A percentile compares a stretch with the other conserved stretches of the same genome.
Evolutionary conservation across 1,139 yeast genomes (phyloP).

Genomic region (Hansenula sp.): DNA sequence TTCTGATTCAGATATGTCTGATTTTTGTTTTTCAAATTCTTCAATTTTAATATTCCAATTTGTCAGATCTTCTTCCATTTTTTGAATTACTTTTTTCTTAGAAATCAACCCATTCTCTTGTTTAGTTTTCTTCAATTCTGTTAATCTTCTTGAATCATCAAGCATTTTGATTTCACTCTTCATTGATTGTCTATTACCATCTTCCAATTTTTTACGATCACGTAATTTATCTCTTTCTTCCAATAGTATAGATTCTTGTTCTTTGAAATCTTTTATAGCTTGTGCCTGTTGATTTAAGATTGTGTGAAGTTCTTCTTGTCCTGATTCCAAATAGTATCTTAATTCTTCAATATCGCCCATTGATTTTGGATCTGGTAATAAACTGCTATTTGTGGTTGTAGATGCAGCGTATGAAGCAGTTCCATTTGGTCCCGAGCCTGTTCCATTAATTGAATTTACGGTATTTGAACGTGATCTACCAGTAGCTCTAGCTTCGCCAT

Average conservation of each 20-base stretch:
- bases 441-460: slow-evolving; percentile 11
- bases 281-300: slow-evolving; percentile 35
- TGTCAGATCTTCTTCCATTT: slow-evolving; percentile 26
- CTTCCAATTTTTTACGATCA: slow-evolving; percentile 43
- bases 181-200: slow-evolving; percentile 40
- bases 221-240: slow-evolving; percentile 38
- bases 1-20: slow-evolving; percentile 22
- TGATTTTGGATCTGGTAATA: slow-evolving; percentile 19
- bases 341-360: slow-evolving; percentile 42
- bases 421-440: not conserved
- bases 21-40: slow-evolving; percentile 19
- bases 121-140: slow-evolving; percentile 27
- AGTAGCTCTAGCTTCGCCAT: slow-evolving; percentile 6
- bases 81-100: slow-evolving; percentile 25
- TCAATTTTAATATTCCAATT: slow-evolving; percentile 26
- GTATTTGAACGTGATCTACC: slow-evolving; percentile 32
- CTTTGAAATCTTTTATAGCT: slow-evolving; percentile 36
- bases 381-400: slow-evolving; percentile 5
- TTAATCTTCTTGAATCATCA: slow-evolving; percentile 35
- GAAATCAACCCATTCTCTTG: slow-evolving; percentile 24
- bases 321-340: slow-evolving; percentile 42
- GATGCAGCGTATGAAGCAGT: slow-evolving; percentile 8
- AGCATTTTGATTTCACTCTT: slow-evolving; percentile 44
- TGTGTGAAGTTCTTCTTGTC: slow-evolving; percentile 43
- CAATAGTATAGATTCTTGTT: slow-evolving; percentile 33